Percentiles rank a stretch among this genome's conserved stretches.
These are phyloP conservation scores for Saturnispora hagleri DNA, from an alignment of 805 yeast genomes.

Conservation along the genomic window DNA sequence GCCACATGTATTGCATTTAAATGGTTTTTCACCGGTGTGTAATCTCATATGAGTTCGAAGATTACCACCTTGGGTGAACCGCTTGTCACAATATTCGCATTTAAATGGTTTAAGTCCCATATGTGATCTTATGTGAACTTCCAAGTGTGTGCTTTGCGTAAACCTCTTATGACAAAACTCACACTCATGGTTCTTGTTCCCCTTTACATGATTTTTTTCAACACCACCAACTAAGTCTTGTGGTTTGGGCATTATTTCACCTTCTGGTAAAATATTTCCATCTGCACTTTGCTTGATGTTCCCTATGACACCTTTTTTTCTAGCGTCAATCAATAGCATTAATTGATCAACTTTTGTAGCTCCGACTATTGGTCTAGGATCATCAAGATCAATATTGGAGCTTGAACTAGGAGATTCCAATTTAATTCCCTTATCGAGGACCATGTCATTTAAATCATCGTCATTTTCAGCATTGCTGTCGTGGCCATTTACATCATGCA, in stretches of 20 bases:
- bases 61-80: constrained; percentile 87
- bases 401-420: not conserved
- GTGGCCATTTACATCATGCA: not conserved
- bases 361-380: constrained; percentile 65
- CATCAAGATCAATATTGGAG: constrained; percentile 18
- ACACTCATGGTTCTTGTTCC: constrained; percentile 55
- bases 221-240: constrained; percentile 72
- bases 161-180: constrained; percentile 72
- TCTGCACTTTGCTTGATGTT: constrained; percentile 57
- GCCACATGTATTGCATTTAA: constrained; percentile 66
- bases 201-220: constrained; percentile 44
- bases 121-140: constrained; percentile 81
- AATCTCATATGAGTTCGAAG: constrained; percentile 74
- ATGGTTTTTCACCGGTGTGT: constrained; percentile 92
- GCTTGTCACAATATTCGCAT: constrained; percentile 69
- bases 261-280: constrained; percentile 40
- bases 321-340: constrained; percentile 85
- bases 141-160: constrained; percentile 85
- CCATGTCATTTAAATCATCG: constrained; percentile 6
- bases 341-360: constrained; percentile 86
- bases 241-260: constrained; percentile 38
- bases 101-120: constrained; percentile 79
- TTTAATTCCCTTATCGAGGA: not conserved
- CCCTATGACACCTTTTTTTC: constrained; percentile 66
- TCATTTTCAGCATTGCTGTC: constrained; percentile 12